These are phyloP conservation scores for Solanum medicagineum DNA, from an alignment of 257 asterid species.

Conservation along the genomic window DNA sequence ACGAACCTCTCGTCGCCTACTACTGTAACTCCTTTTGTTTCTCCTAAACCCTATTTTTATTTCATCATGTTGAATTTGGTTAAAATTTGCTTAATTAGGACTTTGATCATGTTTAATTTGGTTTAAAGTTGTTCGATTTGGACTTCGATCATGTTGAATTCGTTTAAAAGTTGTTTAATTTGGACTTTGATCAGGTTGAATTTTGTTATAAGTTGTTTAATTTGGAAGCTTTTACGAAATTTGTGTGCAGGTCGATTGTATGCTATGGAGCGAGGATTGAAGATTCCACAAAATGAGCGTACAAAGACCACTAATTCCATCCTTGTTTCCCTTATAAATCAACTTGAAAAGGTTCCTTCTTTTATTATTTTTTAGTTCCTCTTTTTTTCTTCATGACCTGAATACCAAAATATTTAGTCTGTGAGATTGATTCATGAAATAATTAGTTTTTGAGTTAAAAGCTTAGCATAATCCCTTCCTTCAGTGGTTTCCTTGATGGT, in stretches of 20 bases:
- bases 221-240: no score
- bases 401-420: background rate
- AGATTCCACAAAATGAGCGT: slow-evolving; percentile 71
- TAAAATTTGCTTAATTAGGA: background rate
- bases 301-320: slow-evolving; percentile 71
- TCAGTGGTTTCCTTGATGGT: background rate
- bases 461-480: background rate
- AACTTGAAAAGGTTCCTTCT: slow-evolving; percentile 72
- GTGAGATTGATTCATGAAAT: background rate
- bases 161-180: background rate
- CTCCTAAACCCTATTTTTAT: background rate
- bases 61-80: background rate
- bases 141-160: background rate
- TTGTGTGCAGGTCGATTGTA: slow-evolving; percentile 70
- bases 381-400: background rate
- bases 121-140: background rate
- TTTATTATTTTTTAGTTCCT: background rate
- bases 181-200: background rate
- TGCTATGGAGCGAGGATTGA: slow-evolving; percentile 93
- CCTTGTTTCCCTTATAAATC: slow-evolving; percentile 79
- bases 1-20: slow-evolving; percentile 38
- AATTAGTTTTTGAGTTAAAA: background rate
- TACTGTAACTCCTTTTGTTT: slow-evolving; percentile 14
- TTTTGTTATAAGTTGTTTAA: background rate
- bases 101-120: background rate